These are phyloP conservation scores for Penicillium occitanis DNA, from an alignment of 2,329 filamentous ascomycete genomes.

Conservation along the genomic window DNA sequence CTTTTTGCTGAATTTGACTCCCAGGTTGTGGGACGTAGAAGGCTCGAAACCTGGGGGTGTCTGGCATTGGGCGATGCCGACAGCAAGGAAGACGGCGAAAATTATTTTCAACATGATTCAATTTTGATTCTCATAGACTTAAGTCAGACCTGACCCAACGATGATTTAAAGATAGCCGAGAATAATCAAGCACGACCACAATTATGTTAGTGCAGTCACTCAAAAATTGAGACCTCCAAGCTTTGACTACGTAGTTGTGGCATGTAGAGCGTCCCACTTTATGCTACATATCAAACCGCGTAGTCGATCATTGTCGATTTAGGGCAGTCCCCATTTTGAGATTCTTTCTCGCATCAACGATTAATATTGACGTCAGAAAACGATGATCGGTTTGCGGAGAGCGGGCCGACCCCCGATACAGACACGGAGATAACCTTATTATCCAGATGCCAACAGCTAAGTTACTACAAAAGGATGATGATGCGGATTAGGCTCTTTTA, in stretches of 20 bases:
- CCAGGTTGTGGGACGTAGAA: slow-evolving; percentile 7
- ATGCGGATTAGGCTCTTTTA: not conserved
- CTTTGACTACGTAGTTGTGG: not conserved
- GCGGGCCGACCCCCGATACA: not conserved
- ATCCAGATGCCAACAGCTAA: not conserved
- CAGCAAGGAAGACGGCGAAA: not conserved
- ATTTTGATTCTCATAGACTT: not conserved
- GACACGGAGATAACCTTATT: not conserved
- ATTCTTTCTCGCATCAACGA: slow-evolving; percentile 1
- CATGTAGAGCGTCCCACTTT: not conserved
- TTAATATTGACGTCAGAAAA: slow-evolving; percentile 7
- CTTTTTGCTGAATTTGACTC: slow-evolving; percentile 12
- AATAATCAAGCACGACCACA: not conserved
- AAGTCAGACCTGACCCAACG: not conserved
- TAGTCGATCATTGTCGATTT: not conserved
- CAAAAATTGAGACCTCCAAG: not conserved
- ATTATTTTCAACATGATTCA: slow-evolving; percentile 1
- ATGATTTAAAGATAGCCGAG: not conserved
- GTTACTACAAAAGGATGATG: not conserved
- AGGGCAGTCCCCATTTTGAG: not conserved
- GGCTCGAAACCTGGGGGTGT: slow-evolving; percentile 20
- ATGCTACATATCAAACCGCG: not conserved
- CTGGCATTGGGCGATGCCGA: slow-evolving; percentile 6
- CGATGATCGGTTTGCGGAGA: not conserved
- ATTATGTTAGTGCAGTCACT: not conserved